Conservation (phyloP, 2,329 filamentous ascomycete genomes). For the Rhexocercosporidium sp. region DNA sequence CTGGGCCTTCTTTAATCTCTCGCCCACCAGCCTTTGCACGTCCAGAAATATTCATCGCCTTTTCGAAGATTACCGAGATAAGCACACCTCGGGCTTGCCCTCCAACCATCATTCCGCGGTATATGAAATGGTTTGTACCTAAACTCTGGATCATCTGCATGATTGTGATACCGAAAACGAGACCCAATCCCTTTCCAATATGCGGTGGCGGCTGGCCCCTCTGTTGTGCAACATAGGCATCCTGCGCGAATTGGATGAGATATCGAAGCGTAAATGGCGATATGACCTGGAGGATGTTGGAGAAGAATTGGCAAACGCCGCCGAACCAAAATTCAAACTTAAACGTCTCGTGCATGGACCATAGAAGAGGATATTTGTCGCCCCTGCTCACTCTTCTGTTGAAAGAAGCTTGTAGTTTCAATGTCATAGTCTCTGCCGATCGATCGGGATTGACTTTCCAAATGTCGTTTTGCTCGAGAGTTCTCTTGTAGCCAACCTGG, state of each 20-base stretch:
- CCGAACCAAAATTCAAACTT: slow-evolving; percentile 84
- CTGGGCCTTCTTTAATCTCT: slow-evolving; percentile 46
- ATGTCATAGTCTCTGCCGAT: slow-evolving; percentile 71
- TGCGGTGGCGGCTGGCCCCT: slow-evolving; percentile 60
- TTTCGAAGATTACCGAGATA: slow-evolving; percentile 88
- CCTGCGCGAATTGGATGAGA: slow-evolving; percentile 82
- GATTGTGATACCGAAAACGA: slow-evolving; percentile 80
- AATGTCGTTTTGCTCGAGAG: slow-evolving; percentile 82
- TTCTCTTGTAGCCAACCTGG: slow-evolving; percentile 82
- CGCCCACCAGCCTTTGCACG: slow-evolving; percentile 84
- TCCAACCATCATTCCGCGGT: slow-evolving; percentile 88
- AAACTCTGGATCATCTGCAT: slow-evolving; percentile 88
- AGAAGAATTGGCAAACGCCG: slow-evolving; percentile 74
- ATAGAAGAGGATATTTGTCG: slow-evolving; percentile 74
- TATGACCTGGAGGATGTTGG: slow-evolving; percentile 79
- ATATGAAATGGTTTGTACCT: slow-evolving; percentile 89
- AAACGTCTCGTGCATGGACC: slow-evolving; percentile 87
- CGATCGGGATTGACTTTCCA: slow-evolving; percentile 87
- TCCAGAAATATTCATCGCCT: slow-evolving; percentile 87
- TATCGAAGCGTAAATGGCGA: slow-evolving; percentile 86
- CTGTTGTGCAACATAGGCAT: slow-evolving; percentile 72
- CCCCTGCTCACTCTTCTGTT: slow-evolving; percentile 69
- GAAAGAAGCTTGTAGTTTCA: slow-evolving; percentile 71
- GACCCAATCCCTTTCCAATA: slow-evolving; percentile 77
- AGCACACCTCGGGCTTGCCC: slow-evolving; percentile 81